Conservation (phyloP, 495 filamentous ascomycete species). For the Aspergillus homomorphus region DNA sequence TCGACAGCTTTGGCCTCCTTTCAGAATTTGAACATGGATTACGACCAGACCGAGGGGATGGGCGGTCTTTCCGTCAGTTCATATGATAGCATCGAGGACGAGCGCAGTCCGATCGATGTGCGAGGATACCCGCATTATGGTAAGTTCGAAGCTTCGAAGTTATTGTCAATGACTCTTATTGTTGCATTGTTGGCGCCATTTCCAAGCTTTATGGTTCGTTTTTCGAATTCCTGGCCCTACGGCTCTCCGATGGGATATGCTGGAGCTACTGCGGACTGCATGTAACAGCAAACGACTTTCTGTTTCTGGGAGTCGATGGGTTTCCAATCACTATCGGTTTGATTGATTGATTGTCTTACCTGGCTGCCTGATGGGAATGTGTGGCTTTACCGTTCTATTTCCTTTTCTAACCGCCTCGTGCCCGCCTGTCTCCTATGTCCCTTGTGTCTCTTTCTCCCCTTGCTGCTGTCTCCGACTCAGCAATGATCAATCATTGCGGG, state of each 20-base stretch:
- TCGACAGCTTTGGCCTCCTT: constrained; percentile 35
- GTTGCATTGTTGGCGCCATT: constrained; percentile 44
- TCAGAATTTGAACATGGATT: constrained; percentile 41
- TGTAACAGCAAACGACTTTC: constrained; percentile 9
- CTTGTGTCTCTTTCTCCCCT: not conserved
- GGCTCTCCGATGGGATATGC: constrained; percentile 10
- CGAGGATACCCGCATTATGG: constrained; percentile 46
- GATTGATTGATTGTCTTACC: not conserved
- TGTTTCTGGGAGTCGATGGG: constrained; percentile 8
- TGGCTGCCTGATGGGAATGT: constrained; percentile 6
- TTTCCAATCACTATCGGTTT: constrained; percentile 3
- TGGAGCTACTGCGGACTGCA: constrained; percentile 17
- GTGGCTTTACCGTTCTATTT: not conserved
- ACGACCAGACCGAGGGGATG: constrained; percentile 48
- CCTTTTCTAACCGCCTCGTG: too few relatives aligned
- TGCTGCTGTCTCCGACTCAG: not conserved
- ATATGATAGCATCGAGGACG: constrained; percentile 49
- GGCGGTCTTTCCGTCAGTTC: constrained; percentile 49
- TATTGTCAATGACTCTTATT: constrained; percentile 25
- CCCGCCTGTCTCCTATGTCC: too few relatives aligned
- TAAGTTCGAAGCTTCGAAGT: constrained; percentile 25
- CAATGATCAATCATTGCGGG: not conserved
- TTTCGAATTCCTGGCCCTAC: constrained; percentile 17
- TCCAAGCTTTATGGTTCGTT: constrained; percentile 30
- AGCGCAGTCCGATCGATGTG: constrained; percentile 43